These are phyloP conservation scores for Mycena albidolilacea DNA, from an alignment of 768 basidiomycete genomes.

Conservation along the genomic window DNA sequence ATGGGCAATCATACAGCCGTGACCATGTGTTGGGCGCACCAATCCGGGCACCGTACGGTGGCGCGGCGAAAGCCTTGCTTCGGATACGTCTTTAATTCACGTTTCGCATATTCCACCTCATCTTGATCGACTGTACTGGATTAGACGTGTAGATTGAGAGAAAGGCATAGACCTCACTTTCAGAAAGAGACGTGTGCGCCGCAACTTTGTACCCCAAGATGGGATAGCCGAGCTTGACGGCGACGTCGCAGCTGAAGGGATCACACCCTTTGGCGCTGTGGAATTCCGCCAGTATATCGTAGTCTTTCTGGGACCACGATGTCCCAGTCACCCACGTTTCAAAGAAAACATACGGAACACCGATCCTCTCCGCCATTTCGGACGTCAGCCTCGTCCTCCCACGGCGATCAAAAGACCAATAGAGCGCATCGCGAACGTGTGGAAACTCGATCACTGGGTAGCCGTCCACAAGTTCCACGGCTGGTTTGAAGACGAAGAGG, in stretches of 20 bases:
- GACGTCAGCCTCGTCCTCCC: background rate
- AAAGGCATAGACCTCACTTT: background rate
- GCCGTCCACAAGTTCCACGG: background rate
- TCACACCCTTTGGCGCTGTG: conserved; percentile 13
- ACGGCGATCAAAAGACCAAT: conserved; percentile 17
- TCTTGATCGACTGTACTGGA: background rate
- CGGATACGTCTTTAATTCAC: conserved; percentile 6
- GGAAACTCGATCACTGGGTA: conserved; percentile 4
- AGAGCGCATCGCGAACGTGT: background rate
- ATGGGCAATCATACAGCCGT: background rate
- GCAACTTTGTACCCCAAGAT: background rate
- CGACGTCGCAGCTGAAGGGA: background rate
- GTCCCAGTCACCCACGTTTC: conserved; percentile 7
- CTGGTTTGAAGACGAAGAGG: conserved; percentile 13
- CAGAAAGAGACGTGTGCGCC: background rate
- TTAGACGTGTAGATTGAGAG: background rate
- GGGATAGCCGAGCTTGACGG: conserved; percentile 7
- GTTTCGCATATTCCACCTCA: conserved; percentile 5
- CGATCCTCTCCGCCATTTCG: conserved; percentile 5
- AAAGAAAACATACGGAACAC: conserved; percentile 21
- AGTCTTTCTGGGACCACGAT: conserved; percentile 5
- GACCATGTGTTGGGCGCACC: background rate
- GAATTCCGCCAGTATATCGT: conserved; percentile 10
- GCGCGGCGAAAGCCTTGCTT: conserved; percentile 2
- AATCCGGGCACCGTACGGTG: background rate